Conservation (phyloP, 164 flowering plant species). For the Cinnamomum chago region DNA sequence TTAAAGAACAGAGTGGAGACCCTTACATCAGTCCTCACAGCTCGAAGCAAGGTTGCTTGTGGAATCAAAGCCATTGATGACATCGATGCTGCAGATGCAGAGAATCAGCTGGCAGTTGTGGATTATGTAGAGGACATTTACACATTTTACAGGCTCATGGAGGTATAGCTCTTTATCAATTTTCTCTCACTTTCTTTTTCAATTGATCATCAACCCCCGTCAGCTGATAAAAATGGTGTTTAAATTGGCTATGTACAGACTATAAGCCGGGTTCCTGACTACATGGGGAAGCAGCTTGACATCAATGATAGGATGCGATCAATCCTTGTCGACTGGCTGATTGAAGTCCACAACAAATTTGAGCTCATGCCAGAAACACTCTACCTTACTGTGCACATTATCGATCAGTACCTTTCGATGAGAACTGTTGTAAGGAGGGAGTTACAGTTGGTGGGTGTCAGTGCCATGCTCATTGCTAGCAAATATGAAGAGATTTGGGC, state of each 20-base stretch:
- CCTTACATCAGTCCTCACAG: slow-evolving; percentile 65
- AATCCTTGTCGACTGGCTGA: slow-evolving; percentile 84
- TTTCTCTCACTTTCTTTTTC: too few relatives aligned
- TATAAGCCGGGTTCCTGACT: slow-evolving; percentile 45
- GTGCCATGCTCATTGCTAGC: slow-evolving; percentile 81
- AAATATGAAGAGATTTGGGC: slow-evolving; percentile 98
- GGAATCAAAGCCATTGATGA: slow-evolving; percentile 50
- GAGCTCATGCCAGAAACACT: slow-evolving; percentile 84
- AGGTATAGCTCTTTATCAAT: slow-evolving; percentile 34
- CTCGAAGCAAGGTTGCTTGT: slow-evolving; percentile 85
- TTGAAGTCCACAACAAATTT: slow-evolving; percentile 80
- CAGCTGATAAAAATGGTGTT: background rate
- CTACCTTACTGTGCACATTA: slow-evolving; percentile 74
- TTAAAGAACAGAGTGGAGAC: slow-evolving; percentile 43
- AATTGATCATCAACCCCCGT: background rate
- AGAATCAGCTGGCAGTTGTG: slow-evolving; percentile 71
- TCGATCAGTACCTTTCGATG: slow-evolving; percentile 67
- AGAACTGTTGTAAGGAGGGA: slow-evolving; percentile 57
- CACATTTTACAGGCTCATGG: slow-evolving; percentile 60
- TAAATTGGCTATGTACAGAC: slow-evolving; percentile 28
- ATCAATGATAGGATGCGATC: slow-evolving; percentile 77
- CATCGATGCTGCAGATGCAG: slow-evolving; percentile 71
- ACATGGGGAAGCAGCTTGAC: slow-evolving; percentile 70
- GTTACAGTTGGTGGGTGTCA: slow-evolving; percentile 70
- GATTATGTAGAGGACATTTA: slow-evolving; percentile 90